Percentiles rank a stretch among this genome's conserved stretches.
phyloP scores from a whole-genome alignment of 805 yeast genomes.

The Zygoascus flipseniorum region DNA sequence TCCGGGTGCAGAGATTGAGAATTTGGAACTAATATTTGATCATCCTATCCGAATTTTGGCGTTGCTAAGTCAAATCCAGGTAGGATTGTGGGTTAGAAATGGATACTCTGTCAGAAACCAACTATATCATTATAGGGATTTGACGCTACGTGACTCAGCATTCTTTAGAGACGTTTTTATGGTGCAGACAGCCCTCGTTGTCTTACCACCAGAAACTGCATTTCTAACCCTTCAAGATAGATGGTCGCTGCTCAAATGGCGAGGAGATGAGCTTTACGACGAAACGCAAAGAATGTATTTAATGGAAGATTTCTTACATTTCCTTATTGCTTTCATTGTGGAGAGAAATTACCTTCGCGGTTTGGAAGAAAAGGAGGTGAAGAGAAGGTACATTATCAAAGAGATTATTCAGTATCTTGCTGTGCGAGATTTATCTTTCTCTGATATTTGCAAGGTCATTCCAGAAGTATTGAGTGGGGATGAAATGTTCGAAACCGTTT shows the following conservation, averaged over 20 bases:
- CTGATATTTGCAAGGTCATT: constrained; percentile 56
- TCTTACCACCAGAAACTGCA: constrained; percentile 47
- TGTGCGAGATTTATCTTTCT: constrained; percentile 61
- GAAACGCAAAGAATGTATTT: constrained; percentile 43
- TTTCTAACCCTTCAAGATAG: constrained; percentile 52
- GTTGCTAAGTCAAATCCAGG: constrained; percentile 70
- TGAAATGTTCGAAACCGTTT: constrained; percentile 59
- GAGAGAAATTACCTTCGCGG: constrained; percentile 57
- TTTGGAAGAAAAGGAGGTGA: constrained; percentile 37
- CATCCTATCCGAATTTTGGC: constrained; percentile 73
- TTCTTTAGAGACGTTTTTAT: constrained; percentile 69
- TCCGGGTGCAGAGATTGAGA: constrained; percentile 1
- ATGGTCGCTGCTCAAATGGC: constrained; percentile 44
- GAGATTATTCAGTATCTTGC: constrained; percentile 83
- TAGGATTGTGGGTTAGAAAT: constrained; percentile 91
- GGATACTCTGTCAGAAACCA: constrained; percentile 78
- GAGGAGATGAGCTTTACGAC: constrained; percentile 29
- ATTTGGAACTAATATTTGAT: constrained; percentile 41
- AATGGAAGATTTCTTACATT: constrained; percentile 70
- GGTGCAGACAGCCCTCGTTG: constrained; percentile 52
- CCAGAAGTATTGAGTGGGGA: constrained; percentile 73
- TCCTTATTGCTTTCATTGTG: constrained; percentile 56
- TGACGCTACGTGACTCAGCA: constrained; percentile 77
- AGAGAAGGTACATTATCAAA: constrained; percentile 43
- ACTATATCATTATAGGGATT: constrained; percentile 64